Evolutionary conservation across 176 grass and related monocot species (phyloP).

Genomic region (Leersia perrieri): DNA sequence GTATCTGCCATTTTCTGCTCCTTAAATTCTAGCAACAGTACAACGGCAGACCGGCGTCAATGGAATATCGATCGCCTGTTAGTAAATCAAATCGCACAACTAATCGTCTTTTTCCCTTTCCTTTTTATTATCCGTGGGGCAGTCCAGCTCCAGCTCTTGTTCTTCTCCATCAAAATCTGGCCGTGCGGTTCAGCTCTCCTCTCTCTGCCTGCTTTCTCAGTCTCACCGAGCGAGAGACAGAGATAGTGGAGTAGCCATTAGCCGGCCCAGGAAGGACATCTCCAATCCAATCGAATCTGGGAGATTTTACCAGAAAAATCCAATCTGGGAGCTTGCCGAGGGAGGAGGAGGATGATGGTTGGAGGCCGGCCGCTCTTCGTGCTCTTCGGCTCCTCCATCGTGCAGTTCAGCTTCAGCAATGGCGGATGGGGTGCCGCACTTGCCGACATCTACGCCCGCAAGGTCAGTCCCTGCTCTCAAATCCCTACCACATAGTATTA

Average conservation of each 20-base stretch:
- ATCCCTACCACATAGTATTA: not conserved
- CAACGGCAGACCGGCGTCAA: not conserved
- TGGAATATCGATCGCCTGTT: not conserved
- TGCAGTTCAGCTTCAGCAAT: conserved; percentile 72
- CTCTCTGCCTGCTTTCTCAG: too few species aligned
- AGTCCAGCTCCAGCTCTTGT: too few species aligned
- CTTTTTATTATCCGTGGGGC: too few species aligned
- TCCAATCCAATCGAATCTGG: not conserved
- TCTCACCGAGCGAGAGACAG: too few species aligned
- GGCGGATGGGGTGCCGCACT: conserved; percentile 59
- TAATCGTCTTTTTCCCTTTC: too few species aligned
- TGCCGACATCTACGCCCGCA: conserved; percentile 67
- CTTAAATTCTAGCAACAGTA: not conserved
- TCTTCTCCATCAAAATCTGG: too few species aligned
- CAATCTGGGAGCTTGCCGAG: not conserved
- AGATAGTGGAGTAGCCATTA: too few species aligned
- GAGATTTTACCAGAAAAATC: too few species aligned
- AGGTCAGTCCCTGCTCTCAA: conserved; percentile 25
- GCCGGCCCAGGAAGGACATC: too few species aligned
- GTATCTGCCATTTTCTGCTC: not conserved
- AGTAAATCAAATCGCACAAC: not conserved
- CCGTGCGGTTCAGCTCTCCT: too few species aligned
- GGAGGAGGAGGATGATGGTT: not conserved
- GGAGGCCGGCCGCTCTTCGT: conserved; percentile 42
- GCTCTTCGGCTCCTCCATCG: conserved; percentile 71